Percentiles rank a stretch among this genome's conserved stretches.
These are phyloP conservation scores for Colletotrichum sp. DNA, from an alignment of 2,329 filamentous ascomycete genomes.

Conservation along the genomic window DNA sequence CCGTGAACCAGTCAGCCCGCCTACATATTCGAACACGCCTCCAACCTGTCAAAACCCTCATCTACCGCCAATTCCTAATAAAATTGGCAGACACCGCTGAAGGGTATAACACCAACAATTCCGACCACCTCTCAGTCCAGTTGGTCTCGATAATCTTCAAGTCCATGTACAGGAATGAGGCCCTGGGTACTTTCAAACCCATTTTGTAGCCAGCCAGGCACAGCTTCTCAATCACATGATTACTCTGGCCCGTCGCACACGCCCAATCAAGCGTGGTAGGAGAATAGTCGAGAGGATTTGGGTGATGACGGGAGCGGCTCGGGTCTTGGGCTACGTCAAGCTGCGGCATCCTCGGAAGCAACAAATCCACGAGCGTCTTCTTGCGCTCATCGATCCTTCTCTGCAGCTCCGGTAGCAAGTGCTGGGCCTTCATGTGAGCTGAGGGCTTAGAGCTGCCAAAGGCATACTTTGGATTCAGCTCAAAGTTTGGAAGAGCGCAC, in stretches of 20 bases:
- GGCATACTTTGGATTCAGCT: not conserved
- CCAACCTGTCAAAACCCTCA: not conserved
- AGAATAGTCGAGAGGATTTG: not conserved
- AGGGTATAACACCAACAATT: not conserved
- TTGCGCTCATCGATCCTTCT: not conserved
- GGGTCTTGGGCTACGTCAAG: not conserved
- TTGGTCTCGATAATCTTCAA: not conserved
- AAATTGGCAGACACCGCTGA: not conserved
- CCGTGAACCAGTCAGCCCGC: not conserved
- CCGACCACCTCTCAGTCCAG: not conserved
- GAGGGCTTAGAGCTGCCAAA: not conserved
- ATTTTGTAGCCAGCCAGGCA: not conserved
- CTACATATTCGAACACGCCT: not conserved
- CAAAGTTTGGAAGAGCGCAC: not conserved
- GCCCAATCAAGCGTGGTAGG: not conserved
- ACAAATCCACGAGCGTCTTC: not conserved
- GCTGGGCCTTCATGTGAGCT: not conserved
- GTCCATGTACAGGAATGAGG: not conserved
- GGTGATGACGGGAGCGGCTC: not conserved
- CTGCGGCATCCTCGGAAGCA: not conserved
- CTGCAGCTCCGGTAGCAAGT: not conserved
- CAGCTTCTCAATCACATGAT: not conserved
- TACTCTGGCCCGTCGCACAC: not conserved
- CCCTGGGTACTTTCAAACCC: not conserved
- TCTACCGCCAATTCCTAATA: not conserved